Evolutionary conservation across 1,284 basidiomycete genomes (phyloP), one percentile per base, ranked within the genome.

Genomic region (Ganoderma lucidum): DNA sequence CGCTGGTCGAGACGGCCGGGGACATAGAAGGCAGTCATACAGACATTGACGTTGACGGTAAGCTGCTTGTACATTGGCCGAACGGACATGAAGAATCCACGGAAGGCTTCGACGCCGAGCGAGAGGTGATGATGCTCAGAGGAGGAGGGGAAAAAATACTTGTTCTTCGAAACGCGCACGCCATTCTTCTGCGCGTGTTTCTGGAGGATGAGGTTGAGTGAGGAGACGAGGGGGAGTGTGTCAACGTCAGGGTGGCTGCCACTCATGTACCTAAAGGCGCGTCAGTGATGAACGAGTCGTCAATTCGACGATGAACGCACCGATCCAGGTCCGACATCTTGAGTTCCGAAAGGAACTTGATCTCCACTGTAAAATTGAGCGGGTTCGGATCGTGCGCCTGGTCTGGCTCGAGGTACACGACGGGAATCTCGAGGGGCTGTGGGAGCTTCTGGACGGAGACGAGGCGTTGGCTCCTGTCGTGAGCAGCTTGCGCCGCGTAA

Each of bases 21-120:
- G 6, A 81, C 79, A 69, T 93, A 86, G 76, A 94, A 94, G 0
- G 91, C 91, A 0, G 90, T 87, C 86, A 90, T 91, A 76, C 90
- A 91, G 17, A 88, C 86, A 70, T 92, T 93, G 32, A 93, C 85
- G 74, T 93, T 93, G 64, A 94, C 88, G 85, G 91, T 87, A 2
- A 93, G 80, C 66, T 90, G 84, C 66, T 90, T 90, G 79, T 85
- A 88, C 12, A 86, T 83, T 0, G 90, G 89, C 0, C 91, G 85
- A 3, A 90, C 84, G 0, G 91, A 93, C 64, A 88, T 83, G 77
- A 86, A 93, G 76, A 90, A 93, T 0, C 92, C 92, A 75, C 87
- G 85, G 76, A 85, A 84, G 0, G 90, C 90, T 61, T 87, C 84
- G 1, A 92, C 77, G 0, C 88, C 86, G 1, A 80, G 79, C 3